phyloP scores from a whole-genome alignment of 2,329 filamentous ascomycete species.

The Chaetomium sp. region DNA sequence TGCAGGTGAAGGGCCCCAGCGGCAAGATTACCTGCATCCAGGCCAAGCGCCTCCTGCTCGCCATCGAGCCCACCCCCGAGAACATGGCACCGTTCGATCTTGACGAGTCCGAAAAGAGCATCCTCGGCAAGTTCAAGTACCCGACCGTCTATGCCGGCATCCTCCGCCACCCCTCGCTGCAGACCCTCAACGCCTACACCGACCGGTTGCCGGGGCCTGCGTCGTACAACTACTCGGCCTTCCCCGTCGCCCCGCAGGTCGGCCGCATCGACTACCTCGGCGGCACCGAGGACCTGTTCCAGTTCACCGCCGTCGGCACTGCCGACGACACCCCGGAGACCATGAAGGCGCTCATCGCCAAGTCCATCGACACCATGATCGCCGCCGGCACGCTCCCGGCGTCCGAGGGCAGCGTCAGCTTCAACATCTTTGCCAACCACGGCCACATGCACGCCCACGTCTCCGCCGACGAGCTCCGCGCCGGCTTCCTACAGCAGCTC shows the following conservation, averaged over 20 bases:
- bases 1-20: conserved; percentile 18
- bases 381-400: conserved; percentile 25
- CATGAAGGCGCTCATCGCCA: conserved; percentile 18
- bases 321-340: conserved; percentile 13
- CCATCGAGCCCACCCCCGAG: conserved; percentile 40
- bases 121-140: conserved; percentile 28
- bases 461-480: conserved; percentile 27
- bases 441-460: conserved; percentile 28
- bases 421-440: conserved; percentile 23
- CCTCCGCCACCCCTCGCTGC: conserved; percentile 30
- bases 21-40: conserved; percentile 33
- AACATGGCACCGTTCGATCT: conserved; percentile 41
- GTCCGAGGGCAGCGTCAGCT: conserved; percentile 15
- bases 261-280: conserved; percentile 30
- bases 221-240: conserved; percentile 18
- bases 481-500: conserved; percentile 32
- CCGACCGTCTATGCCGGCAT: conserved; percentile 29
- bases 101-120: conserved; percentile 26
- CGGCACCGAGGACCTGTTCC: conserved; percentile 24
- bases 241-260: conserved; percentile 25
- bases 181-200: conserved; percentile 22
- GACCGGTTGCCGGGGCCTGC: conserved; percentile 16
- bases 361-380: conserved; percentile 28
- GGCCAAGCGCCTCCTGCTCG: conserved; percentile 41
- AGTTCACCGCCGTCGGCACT: conserved; percentile 23